Conservation (phyloP, 2,329 filamentous ascomycete genomes). For the Diaporthe humulicola region DNA sequence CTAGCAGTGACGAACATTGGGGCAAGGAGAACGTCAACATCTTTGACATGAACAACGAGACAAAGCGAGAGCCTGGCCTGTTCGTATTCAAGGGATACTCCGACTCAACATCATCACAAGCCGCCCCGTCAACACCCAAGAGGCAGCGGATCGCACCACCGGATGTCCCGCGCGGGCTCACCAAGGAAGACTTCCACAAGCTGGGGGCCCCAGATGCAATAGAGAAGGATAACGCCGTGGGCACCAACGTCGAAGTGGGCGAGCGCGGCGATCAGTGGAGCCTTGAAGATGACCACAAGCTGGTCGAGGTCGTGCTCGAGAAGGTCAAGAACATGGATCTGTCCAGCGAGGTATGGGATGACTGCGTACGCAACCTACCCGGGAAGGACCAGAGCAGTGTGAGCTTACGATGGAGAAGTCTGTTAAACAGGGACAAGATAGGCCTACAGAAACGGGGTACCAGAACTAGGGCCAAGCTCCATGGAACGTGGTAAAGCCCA, state of each 20-base stretch:
- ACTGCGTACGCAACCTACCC: conserved; percentile 71
- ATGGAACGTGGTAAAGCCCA: conserved; percentile 65
- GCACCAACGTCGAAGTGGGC: conserved; percentile 58
- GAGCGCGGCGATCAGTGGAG: conserved; percentile 68
- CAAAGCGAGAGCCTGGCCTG: conserved; percentile 12
- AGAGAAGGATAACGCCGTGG: conserved; percentile 37
- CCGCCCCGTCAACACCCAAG: conserved; percentile 67
- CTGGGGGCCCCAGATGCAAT: conserved; percentile 45
- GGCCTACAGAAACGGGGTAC: conserved; percentile 65
- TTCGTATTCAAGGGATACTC: conserved; percentile 33
- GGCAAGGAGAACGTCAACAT: conserved; percentile 44
- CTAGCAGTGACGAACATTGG: conserved; percentile 40
- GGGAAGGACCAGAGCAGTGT: conserved; percentile 71
- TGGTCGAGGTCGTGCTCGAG: conserved; percentile 77
- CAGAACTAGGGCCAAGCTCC: conserved; percentile 60
- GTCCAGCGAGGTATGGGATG: conserved; percentile 75
- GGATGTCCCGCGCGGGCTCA: conserved; percentile 70
- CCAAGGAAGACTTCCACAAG: conserved; percentile 69
- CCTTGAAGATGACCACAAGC: conserved; percentile 72
- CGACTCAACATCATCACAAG: conserved; percentile 39
- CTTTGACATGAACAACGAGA: conserved; percentile 32
- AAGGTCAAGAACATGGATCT: conserved; percentile 67
- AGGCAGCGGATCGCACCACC: conserved; percentile 72
- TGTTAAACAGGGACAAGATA: conserved; percentile 71
- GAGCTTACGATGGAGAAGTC: conserved; percentile 72